A percentile compares a stretch with the other conserved stretches of the same genome.
phyloP scores from a whole-genome alignment of 257 asterid species.

The Scutellaria baicalensis region DNA sequence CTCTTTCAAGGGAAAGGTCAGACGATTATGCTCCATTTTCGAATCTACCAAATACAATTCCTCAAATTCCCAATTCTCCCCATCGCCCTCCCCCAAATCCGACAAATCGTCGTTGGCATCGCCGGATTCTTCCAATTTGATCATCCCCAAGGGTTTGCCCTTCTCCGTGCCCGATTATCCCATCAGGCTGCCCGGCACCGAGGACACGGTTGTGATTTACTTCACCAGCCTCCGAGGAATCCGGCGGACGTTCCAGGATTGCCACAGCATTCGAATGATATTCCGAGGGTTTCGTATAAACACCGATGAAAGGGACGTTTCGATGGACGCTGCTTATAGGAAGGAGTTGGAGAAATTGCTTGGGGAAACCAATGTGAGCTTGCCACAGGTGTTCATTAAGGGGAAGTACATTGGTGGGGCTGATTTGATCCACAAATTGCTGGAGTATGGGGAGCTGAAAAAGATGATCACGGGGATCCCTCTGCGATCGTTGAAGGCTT shows the following conservation, averaged over 20 bases:
- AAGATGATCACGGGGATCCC: slow-evolving; percentile 45
- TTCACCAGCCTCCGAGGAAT: slow-evolving; percentile 84
- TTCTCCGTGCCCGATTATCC: slow-evolving; percentile 8
- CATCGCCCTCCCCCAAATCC: slow-evolving; percentile 4
- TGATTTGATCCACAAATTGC: slow-evolving; percentile 34
- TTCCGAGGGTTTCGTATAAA: slow-evolving; percentile 54
- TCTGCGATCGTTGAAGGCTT: slow-evolving; percentile 18
- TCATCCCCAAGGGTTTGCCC: not conserved
- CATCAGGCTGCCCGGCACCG: slow-evolving; percentile 50
- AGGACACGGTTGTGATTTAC: slow-evolving; percentile 68
- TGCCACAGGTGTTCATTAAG: slow-evolving; percentile 73
- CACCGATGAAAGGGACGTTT: slow-evolving; percentile 68
- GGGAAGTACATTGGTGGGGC: slow-evolving; percentile 58
- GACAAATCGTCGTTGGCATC: not conserved
- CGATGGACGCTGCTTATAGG: slow-evolving; percentile 57
- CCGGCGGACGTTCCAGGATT: slow-evolving; percentile 64
- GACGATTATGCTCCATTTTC: slow-evolving; percentile 48
- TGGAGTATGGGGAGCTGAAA: slow-evolving; percentile 42
- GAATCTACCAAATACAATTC: slow-evolving; percentile 32
- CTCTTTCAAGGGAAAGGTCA: slow-evolving; percentile 54
- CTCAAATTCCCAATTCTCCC: slow-evolving; percentile 8
- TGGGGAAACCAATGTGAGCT: slow-evolving; percentile 35
- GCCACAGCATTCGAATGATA: slow-evolving; percentile 61
- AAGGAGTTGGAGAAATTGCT: slow-evolving; percentile 47
- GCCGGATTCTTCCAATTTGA: slow-evolving; percentile 15